Conservation (phyloP, 208 protist genomes). For the Leishmania mexicana region DNA sequence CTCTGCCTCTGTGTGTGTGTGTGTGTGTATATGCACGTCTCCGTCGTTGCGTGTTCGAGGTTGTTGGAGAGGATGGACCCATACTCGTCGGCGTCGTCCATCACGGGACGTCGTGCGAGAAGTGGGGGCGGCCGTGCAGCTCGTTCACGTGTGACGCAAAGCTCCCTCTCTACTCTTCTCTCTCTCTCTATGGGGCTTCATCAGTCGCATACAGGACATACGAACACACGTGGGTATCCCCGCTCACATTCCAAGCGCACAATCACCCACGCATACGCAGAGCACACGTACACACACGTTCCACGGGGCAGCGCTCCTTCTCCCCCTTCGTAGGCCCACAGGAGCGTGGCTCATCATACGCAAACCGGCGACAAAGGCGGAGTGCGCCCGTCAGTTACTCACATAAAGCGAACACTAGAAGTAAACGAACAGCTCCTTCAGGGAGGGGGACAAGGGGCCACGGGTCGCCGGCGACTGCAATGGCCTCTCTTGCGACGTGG, state of each 20-base stretch:
- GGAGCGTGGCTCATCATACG: not conserved
- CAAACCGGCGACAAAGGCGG: not conserved
- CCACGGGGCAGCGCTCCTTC: not conserved
- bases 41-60: not conserved
- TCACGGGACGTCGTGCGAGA: not conserved
- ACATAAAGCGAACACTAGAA: not conserved
- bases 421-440: not conserved
- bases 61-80: not conserved
- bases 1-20: not conserved
- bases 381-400: not conserved
- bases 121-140: not conserved
- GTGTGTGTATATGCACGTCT: not conserved
- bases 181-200: not conserved
- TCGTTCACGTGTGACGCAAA: not conserved
- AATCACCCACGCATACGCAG: not conserved
- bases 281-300: not conserved
- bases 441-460: not conserved
- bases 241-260: not conserved
- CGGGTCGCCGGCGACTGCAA: not conserved
- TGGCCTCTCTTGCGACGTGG: slow-evolving; percentile 19
- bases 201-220: not conserved
- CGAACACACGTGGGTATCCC: not conserved
- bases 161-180: not conserved
- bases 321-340: not conserved
- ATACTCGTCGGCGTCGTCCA: not conserved